Percentiles rank a stretch among this genome's conserved stretches.
These are phyloP conservation scores for Erigeron canadensis DNA, from an alignment of 129 eudicot genomes.

Conservation along the genomic window DNA sequence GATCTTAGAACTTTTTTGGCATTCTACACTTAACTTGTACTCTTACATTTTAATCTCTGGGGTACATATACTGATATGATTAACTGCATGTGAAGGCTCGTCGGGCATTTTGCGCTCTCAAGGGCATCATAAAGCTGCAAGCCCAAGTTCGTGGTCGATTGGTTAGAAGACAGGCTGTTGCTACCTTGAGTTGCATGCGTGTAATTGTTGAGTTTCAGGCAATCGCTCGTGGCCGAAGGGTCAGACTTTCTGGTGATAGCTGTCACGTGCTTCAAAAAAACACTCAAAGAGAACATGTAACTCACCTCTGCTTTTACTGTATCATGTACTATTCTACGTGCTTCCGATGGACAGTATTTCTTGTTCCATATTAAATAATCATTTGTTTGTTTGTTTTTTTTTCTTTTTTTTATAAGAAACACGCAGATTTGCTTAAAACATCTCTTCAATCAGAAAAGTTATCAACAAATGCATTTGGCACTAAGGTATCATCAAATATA, in stretches of 20 bases:
- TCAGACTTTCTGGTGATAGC: conserved; percentile 47
- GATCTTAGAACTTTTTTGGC: conserved; percentile 6
- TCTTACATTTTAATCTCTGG: not conserved
- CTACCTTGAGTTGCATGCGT: conserved; percentile 73
- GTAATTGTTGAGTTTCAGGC: conserved; percentile 75
- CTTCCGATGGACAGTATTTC: not conserved
- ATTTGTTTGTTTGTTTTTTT: not conserved
- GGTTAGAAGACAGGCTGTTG: conserved; percentile 78
- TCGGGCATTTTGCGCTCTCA: conserved; percentile 73
- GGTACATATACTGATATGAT: conserved; percentile 14
- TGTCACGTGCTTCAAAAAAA: conserved; percentile 36
- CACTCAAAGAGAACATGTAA: conserved; percentile 21
- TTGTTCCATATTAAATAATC: conserved; percentile 8
- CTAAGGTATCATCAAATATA: conserved; percentile 45
- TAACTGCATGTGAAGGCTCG: conserved; percentile 68
- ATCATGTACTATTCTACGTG: not conserved
- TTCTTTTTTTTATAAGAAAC: conserved; percentile 38
- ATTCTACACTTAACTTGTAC: not conserved
- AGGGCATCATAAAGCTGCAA: conserved; percentile 79
- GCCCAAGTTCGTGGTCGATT: conserved; percentile 83
- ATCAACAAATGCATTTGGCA: conserved; percentile 49
- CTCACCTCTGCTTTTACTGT: not conserved
- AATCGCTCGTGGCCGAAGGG: conserved; percentile 60
- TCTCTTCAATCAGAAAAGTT: conserved; percentile 41
- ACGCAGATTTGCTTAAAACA: conserved; percentile 31